Percentiles rank a stretch among this genome's conserved stretches.
These are phyloP conservation scores for Boletus semigastroideus DNA, from an alignment of 1,284 basidiomycete species.

Conservation along the genomic window DNA sequence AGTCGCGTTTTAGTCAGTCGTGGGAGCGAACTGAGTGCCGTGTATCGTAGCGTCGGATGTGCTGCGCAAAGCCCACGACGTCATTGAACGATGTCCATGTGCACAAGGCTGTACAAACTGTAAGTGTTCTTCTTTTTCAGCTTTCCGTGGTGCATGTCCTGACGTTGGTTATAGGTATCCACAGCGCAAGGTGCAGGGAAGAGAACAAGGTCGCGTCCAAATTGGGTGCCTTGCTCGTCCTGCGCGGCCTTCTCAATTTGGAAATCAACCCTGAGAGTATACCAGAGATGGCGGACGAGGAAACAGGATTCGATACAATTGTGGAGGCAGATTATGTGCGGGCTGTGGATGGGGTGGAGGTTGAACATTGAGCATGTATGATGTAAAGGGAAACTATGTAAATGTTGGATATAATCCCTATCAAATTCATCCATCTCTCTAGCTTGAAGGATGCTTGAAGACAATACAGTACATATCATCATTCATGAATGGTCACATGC, in stretches of 20 bases:
- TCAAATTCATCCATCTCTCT: too few relatives aligned
- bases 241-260: constrained; percentile 59
- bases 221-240: constrained; percentile 66
- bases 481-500: too few relatives aligned
- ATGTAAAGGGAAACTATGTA: too few relatives aligned
- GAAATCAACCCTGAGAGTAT: constrained; percentile 50
- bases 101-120: constrained; percentile 73
- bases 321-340: constrained; percentile 53
- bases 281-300: constrained; percentile 31
- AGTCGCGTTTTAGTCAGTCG: constrained; percentile 7
- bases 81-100: constrained; percentile 71
- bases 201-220: constrained; percentile 70
- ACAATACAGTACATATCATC: too few relatives aligned
- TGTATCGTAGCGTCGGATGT: constrained; percentile 38
- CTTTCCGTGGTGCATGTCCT: neutral
- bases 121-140: constrained; percentile 36
- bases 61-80: constrained; percentile 60
- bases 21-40: neutral
- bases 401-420: too few relatives aligned
- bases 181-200: constrained; percentile 62
- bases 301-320: constrained; percentile 47
- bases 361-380: constrained; percentile 37
- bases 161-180: constrained; percentile 49
- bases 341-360: constrained; percentile 45
- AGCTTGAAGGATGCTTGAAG: too few relatives aligned